Base-by-base conservation (phyloP, 2,329 filamentous ascomycete species). In the Alternaria postmessia region DNA sequence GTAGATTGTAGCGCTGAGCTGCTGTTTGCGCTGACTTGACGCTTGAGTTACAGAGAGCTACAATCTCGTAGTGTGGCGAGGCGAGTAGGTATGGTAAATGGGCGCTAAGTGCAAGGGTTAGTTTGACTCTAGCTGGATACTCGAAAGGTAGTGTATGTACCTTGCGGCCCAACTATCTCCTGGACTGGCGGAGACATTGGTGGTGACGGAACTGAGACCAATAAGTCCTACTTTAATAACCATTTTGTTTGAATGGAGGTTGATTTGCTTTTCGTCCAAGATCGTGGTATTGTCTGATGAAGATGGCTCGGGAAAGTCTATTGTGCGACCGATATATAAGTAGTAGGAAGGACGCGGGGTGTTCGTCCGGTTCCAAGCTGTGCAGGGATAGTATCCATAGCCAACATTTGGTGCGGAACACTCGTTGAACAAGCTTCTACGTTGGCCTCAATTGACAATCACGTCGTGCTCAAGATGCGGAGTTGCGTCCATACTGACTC, bases 1-100 rank as follows among this genome's bases (percentile, higher is more conserved):
- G 28, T 5, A 47, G 44, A 11, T 20, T 20, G 26, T 47, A 47
- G 28, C 44, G 44, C 30, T 47, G 28, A 30, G 30, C 30, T 20
- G 44, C 44, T 0, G n/a, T 12, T 32, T 47, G n/a, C 11, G 44
- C 44, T 11, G 44, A 47, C 5, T 28, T 7, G 11, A 47, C n/a
- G 7, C 44, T 47, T 7, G 44, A 47, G n/a, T 47, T 47, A 26
- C 44, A 83, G 66, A 63, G 83, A 80, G 39, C 70, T 73, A 56
- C 66, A 66, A 43, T 61, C 28, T 43, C 47, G 22, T 36, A 36
- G 5, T 36, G 14, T 16, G 32, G 32, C 32, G 32, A 36, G 14
- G 32, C 32, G 12, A 36, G 32, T 36, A 36, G 32, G 14, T 36
- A 36, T 1, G 32, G 32, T 14, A 36, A 1, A 36, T 36, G 32